Evolutionary conservation across 768 basidiomycete species (phyloP), one percentile per base, ranked within the genome.

Genomic region (Russula earlei): DNA sequence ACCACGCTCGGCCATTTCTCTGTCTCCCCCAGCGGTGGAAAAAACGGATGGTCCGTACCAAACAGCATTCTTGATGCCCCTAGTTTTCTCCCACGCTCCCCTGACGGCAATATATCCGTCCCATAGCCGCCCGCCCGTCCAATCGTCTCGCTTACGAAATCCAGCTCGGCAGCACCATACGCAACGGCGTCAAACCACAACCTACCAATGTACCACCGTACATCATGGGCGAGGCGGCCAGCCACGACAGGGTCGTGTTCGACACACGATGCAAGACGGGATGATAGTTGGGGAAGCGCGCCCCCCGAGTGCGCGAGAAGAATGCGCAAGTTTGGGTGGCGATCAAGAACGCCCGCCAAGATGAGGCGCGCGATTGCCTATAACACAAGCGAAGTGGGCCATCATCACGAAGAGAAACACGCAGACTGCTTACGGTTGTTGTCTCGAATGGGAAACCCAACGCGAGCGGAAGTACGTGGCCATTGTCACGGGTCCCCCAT

Each of bases 361-460:
- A 93, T 90, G 41, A 93, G 72, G 36, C 90, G 81, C 7, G 91
- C 84, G 29, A 81, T 79, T 3, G 90, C 87, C 77, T 77, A 54
- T 9, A 29, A 11, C 49, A 11, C 11, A 25, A 42, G 22, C 3
- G 7, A 20, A 31, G 36, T 10, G 33, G 2, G 36, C 33, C 46
- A 38, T 19, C 11, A 43, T 36, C 6, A 24, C 19, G 4, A n/a
- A 15, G 33, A 36, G 27, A 27, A 25, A 15, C n/a, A n/a, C 4
- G 25, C 17, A n/a, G 10, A 20, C 17, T 40, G 74, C 85, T 67
- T 62, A 90, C 89, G 31, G 82, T 83, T 4, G 91, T 91, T 17
- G 91, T 93, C 71, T 93, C 91, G 64, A 93, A 85, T 3, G 91
- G 91, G 69, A 94, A 93, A 1, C 91, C 91, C 15, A 91, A 75